A percentile compares a stretch with the other conserved stretches of the same genome.
Conservation (phyloP, 352 stramenopile genomes). For the Plasmopara halstedii region DNA sequence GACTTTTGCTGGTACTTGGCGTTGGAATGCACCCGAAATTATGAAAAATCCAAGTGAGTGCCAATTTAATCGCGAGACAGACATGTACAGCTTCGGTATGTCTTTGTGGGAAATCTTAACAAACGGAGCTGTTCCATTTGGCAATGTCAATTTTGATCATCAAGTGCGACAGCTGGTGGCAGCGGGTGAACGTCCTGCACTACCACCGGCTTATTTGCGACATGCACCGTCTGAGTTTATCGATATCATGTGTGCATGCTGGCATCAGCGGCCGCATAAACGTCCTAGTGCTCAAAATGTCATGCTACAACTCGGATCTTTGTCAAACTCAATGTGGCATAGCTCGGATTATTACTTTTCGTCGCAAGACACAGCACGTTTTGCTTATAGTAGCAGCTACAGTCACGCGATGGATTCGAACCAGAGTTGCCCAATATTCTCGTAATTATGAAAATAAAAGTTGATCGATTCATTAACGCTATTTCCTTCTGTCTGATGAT, state of each 20-base stretch:
- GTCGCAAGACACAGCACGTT: constrained; percentile 31
- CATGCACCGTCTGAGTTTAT: constrained; percentile 52
- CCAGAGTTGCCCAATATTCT: constrained; percentile 32
- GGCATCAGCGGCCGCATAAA: constrained; percentile 46
- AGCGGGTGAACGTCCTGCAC: constrained; percentile 41
- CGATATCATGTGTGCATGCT: constrained; percentile 53
- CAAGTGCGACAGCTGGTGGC: constrained; percentile 55
- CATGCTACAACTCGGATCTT: constrained; percentile 53
- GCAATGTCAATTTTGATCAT: constrained; percentile 58
- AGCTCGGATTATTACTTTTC: constrained; percentile 22
- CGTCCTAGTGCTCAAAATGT: constrained; percentile 53
- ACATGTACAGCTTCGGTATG: constrained; percentile 74
- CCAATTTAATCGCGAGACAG: constrained; percentile 60
- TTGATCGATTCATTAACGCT: background rate
- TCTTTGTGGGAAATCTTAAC: constrained; percentile 63
- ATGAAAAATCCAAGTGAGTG: constrained; percentile 63
- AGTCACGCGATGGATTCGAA: constrained; percentile 64
- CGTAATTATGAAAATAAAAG: constrained; percentile 9
- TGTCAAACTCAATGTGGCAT: constrained; percentile 49
- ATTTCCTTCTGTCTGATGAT: too few relatives aligned
- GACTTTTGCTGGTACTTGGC: constrained; percentile 66
- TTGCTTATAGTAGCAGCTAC: constrained; percentile 64
- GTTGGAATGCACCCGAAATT: constrained; percentile 66
- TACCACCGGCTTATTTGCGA: constrained; percentile 38
- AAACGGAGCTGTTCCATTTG: constrained; percentile 56